Conservation (phyloP, 2,329 filamentous ascomycete species). For the Alternaria sp. region DNA sequence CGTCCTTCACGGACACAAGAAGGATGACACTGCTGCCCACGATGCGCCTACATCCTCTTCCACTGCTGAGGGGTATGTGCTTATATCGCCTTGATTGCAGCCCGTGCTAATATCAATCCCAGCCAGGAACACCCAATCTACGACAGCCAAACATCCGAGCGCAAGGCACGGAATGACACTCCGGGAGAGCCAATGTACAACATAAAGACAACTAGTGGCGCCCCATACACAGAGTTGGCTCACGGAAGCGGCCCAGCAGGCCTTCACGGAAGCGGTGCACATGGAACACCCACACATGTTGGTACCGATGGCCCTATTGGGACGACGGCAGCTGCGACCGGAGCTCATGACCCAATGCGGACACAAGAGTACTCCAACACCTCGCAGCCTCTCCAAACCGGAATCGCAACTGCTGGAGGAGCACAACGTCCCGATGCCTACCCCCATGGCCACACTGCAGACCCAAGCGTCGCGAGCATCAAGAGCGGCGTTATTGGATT, state of each 20-base stretch:
- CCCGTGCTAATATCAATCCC: conserved; percentile 1
- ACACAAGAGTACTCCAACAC: conserved; percentile 1
- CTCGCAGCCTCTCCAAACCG: not conserved
- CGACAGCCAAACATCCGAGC: conserved; percentile 32
- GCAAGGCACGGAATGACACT: conserved; percentile 5
- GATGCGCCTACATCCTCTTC: conserved; percentile 22
- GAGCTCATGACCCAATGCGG: not conserved
- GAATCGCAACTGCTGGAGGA: conserved; percentile 3
- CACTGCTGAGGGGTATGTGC: conserved; percentile 14
- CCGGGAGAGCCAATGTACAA: conserved; percentile 5
- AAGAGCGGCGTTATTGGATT: conserved; percentile 51
- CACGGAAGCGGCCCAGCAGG: conserved; percentile 8
- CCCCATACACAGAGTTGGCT: conserved; percentile 16
- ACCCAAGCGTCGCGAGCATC: conserved; percentile 45
- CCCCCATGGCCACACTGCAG: conserved; percentile 16
- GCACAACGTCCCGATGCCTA: conserved; percentile 27
- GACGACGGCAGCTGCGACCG: not conserved
- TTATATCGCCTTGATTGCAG: not conserved
- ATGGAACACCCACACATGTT: conserved; percentile 7
- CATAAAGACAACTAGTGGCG: conserved; percentile 14
- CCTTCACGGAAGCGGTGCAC: conserved; percentile 5
- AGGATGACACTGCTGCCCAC: conserved; percentile 38
- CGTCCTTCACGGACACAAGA: conserved; percentile 43
- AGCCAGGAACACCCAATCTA: conserved; percentile 36
- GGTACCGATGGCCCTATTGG: conserved; percentile 13